Base-by-base conservation (phyloP, 176 grass and related monocot genomes). In the Luzula sylvatica region DNA sequence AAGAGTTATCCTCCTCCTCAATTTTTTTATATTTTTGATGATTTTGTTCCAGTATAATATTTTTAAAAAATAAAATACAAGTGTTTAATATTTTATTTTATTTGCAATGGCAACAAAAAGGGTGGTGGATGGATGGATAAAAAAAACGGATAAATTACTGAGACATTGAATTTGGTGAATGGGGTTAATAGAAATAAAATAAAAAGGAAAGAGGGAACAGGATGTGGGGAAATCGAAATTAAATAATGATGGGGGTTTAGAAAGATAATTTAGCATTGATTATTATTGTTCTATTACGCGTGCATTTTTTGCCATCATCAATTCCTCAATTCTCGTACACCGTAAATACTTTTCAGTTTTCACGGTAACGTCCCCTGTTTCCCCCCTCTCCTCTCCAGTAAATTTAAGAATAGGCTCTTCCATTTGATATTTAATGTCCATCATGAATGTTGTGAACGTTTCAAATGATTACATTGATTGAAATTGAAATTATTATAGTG, bases 281-380 rank as follows among this genome's bases (percentile, higher is more conserved):
- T 19, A 22, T 51, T 19, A 7, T 22, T 4, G 46, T n/a, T 76
- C 74, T 27, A 46, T 22, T 65, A 18, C 82, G 77, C 79, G 83
- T 75, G 69, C 73, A 62, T 5, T 64, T n/a, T 20, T 29, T 52
- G 60, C 50, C 83, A 82, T 82, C 78, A 82, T 82, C 60, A 60
- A 32, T 42, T 66, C 23, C 52, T 15, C 29, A 44, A 30, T 51
- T 50, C 56, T 71, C 73, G 62, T 58, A 71, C 49, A 65, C 32
- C 41, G 58, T 6, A 17, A 70, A 70, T 8, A 43, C 28, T 45
- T 55, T 35, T 19, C 39, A 43, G 22, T 45, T 55, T 35, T 19
- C 39, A 28, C 26, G 24, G 46, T 65, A 56, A 23, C 19, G 39
- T 53, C 26, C 14, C 47, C 12, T 2, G 15, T 0, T 8, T 0